Conservation (phyloP, 352 stramenopile genomes). For the Phytophthora cryptogea region DNA sequence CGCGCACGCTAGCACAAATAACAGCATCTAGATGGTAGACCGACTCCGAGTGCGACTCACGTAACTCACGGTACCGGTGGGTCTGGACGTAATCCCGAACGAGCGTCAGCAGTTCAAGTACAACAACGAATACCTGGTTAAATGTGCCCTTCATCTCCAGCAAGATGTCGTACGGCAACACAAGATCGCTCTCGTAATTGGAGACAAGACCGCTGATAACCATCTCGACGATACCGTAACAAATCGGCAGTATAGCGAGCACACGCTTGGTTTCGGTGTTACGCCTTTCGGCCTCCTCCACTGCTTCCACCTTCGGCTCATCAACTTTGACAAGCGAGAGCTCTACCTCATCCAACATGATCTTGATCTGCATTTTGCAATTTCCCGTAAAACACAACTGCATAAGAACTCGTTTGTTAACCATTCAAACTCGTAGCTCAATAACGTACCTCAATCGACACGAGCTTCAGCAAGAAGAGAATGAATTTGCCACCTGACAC, state of each 20-base stretch:
- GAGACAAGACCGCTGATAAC: constrained; percentile 69
- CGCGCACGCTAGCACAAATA: constrained; percentile 75
- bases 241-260: constrained; percentile 69
- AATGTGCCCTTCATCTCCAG: constrained; percentile 79
- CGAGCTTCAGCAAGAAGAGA: constrained; percentile 75
- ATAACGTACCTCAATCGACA: constrained; percentile 69
- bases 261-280: constrained; percentile 58
- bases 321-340: constrained; percentile 70
- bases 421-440: neutral
- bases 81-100: constrained; percentile 75
- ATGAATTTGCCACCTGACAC: constrained; percentile 75
- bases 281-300: constrained; percentile 52
- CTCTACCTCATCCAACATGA: constrained; percentile 87
- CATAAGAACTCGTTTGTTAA: neutral
- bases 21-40: constrained; percentile 71
- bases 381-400: neutral
- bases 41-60: constrained; percentile 33
- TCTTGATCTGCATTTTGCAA: constrained; percentile 59
- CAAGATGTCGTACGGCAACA: constrained; percentile 73
- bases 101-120: constrained; percentile 73
- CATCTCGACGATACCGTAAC: constrained; percentile 77
- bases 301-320: constrained; percentile 49
- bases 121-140: constrained; percentile 67
- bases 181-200: constrained; percentile 42
- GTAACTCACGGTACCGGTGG: constrained; percentile 62